A percentile compares a stretch with the other conserved stretches of the same genome.
Evolutionary conservation across 768 basidiomycete species (phyloP).

Genomic region (Pleurotus tuber-regium): DNA sequence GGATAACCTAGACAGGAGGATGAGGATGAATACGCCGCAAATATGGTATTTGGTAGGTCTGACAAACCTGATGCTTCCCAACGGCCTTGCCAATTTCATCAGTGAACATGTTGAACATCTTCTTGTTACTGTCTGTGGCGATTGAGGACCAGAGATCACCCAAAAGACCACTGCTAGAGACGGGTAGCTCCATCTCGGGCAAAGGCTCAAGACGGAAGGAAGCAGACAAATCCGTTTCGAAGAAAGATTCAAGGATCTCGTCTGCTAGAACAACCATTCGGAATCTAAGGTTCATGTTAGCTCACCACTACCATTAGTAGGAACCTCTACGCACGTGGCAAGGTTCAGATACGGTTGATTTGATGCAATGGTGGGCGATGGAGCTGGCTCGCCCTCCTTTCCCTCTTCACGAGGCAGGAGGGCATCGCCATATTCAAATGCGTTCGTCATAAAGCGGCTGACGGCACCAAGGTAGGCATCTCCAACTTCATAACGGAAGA

Average conservation of each 20-base stretch:
- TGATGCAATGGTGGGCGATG: slow-evolving; percentile 52
- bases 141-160: slow-evolving; percentile 90
- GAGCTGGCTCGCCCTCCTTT: slow-evolving; percentile 28
- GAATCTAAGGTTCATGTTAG: slow-evolving; percentile 65
- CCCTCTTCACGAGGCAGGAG: slow-evolving; percentile 57
- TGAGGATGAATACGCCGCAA: slow-evolving; percentile 4
- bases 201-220: slow-evolving; percentile 82
- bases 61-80: slow-evolving; percentile 76
- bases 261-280: slow-evolving; percentile 98
- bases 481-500: slow-evolving; percentile 95
- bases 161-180: slow-evolving; percentile 57
- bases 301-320: too few relatives aligned
- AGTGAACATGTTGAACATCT: slow-evolving; percentile 88
- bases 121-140: slow-evolving; percentile 88
- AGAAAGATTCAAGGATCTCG: slow-evolving; percentile 95
- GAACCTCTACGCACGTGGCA: slow-evolving; percentile 70
- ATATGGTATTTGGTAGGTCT: neutral
- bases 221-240: slow-evolving; percentile 84
- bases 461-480: slow-evolving; percentile 96
- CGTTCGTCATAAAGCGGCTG: slow-evolving; percentile 96
- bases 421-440: slow-evolving; percentile 98
- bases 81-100: slow-evolving; percentile 95
- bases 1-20: slow-evolving; percentile 48
- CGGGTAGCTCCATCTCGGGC: slow-evolving; percentile 63
- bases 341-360: slow-evolving; percentile 94